phyloP scores from a whole-genome alignment of 306 rosid genomes.

The Erythrophleum fordii region DNA sequence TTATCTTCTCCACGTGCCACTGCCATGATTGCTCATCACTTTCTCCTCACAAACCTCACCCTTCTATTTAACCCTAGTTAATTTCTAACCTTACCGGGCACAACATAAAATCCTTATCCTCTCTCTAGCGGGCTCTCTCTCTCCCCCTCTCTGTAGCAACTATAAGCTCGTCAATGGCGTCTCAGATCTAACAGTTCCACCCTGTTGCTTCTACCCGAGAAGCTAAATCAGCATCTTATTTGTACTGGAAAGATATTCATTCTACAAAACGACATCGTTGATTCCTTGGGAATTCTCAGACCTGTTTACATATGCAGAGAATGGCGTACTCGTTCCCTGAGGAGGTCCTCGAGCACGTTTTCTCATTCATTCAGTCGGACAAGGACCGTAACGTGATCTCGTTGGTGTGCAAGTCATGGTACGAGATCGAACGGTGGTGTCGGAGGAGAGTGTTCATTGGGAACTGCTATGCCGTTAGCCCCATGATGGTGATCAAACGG shows the following conservation, averaged over 20 bases:
- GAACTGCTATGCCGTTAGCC: conserved; percentile 87
- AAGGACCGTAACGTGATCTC: conserved; percentile 83
- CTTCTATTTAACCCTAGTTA: conserved; percentile 70
- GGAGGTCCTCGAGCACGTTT: conserved; percentile 71
- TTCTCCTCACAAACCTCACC: conserved; percentile 18
- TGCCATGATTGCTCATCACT: conserved; percentile 25
- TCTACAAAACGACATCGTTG: conserved; percentile 26
- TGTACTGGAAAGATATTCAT: background rate
- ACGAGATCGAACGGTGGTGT: conserved; percentile 93
- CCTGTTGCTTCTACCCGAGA: background rate
- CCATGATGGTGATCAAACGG: conserved; percentile 62
- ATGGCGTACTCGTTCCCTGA: conserved; percentile 11
- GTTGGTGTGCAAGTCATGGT: conserved; percentile 92
- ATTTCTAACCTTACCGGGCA: conserved; percentile 52
- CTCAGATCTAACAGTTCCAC: conserved; percentile 70
- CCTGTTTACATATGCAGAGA: conserved; percentile 51
- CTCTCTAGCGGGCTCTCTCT: conserved; percentile 24
- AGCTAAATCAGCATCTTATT: background rate
- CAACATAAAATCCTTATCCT: conserved; percentile 58
- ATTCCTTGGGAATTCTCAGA: background rate
- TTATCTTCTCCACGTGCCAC: conserved; percentile 51
- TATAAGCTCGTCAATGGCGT: conserved; percentile 54
- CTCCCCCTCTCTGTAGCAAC: conserved; percentile 14
- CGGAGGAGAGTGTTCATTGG: conserved; percentile 75
- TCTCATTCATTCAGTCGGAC: conserved; percentile 73